Evolutionary conservation across 2,329 filamentous ascomycete genomes (phyloP), one percentile per base, ranked within the genome.

Genomic region (Xylaria sp.): DNA sequence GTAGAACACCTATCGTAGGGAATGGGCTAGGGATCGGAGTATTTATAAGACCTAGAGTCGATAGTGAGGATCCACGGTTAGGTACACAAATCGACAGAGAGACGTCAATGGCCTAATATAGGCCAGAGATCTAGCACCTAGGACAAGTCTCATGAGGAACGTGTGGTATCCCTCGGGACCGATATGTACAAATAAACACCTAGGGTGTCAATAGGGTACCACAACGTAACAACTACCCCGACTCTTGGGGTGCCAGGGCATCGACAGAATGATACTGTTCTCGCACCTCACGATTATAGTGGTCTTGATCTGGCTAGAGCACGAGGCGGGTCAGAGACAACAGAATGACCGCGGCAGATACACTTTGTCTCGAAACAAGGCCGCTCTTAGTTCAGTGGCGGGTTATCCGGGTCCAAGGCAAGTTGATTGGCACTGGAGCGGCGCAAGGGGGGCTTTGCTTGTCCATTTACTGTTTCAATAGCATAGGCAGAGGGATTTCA

Each of bases 41-140:
- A 72, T 71, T 73, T 75, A 75, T 75, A 63, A 67, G 66, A 66
- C 60, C 54, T 54, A 61, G 60, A 65, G 63, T 62, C 32, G 65
- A 73, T 67, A 63, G 62, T 61, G 55, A 69, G 70, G 71, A 68
- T 35, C 60, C 70, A 55, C 32, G 62, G 66, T 63, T 71, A 67
- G 66, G 25, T 16, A 71, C 27, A 23, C 10, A 67, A 55, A 60
- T 63, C 37, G 60, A 72, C 54, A 47, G 51, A 68, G 40, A 69
- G 58, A 71, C 62, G 68, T 68, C 60, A 60, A 66, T 72, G 68
- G 72, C 50, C 69, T 75, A 76, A 75, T 76, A 77, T 75, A 77
- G 70, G 72, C 71, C 73, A 75, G 75, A 72, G 71, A 65, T 51
- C 71, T 70, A 69, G 69, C 66, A 67, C 68, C 71, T 65, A 73